Conservation (phyloP, 169 alveolate genomes). For the Cryptosporidium felis region DNA sequence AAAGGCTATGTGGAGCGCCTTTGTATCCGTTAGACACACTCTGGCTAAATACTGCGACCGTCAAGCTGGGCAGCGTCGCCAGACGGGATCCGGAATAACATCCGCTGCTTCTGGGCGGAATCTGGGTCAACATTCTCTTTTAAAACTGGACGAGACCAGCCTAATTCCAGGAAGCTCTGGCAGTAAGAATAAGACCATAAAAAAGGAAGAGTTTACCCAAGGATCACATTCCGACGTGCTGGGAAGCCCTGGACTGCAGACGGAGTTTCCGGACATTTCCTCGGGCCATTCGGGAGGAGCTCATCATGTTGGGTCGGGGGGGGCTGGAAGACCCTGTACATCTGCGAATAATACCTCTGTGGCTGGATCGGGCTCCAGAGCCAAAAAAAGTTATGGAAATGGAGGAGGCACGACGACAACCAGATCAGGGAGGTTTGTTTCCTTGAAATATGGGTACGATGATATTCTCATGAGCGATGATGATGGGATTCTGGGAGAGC, state of each 20-base stretch:
- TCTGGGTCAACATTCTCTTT: neutral
- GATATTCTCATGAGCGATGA: conserved; percentile 64
- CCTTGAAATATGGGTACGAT: conserved; percentile 65
- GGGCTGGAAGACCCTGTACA: neutral
- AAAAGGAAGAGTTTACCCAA: conserved; percentile 33
- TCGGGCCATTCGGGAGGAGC: neutral
- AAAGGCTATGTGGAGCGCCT: conserved; percentile 71
- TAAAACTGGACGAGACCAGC: conserved; percentile 29
- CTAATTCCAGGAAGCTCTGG: neutral
- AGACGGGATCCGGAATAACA: neutral
- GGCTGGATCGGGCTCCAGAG: neutral
- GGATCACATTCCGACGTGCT: no score
- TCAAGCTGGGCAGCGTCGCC: conserved; percentile 68
- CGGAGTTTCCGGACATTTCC: no score
- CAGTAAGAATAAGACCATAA: conserved; percentile 1
- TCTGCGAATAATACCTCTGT: neutral
- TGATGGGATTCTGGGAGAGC: conserved; percentile 32
- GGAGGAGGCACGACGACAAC: conserved; percentile 16
- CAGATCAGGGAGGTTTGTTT: conserved; percentile 61
- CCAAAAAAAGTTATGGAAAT: conserved; percentile 28
- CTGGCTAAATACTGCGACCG: conserved; percentile 68
- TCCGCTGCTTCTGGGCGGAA: conserved; percentile 2
- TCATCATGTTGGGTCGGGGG: neutral
- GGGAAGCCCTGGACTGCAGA: no score
- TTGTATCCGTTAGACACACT: conserved; percentile 66